Evolutionary conservation across 768 basidiomycete genomes (phyloP).

Genomic region (Antrodiella citrinella): DNA sequence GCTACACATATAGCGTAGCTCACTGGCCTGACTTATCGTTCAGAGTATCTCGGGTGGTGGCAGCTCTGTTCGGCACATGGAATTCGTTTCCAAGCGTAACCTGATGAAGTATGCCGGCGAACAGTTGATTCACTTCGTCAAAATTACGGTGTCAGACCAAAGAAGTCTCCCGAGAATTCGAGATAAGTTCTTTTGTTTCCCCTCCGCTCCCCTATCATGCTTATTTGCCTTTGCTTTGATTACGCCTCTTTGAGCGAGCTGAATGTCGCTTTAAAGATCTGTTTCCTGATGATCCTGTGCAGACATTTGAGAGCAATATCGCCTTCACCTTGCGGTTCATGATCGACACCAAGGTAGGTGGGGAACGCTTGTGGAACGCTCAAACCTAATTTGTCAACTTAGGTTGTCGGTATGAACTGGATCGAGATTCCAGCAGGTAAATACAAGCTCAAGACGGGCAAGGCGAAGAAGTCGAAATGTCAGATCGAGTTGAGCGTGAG

Average conservation of each 20-base stretch:
- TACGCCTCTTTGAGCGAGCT: slow-evolving; percentile 47
- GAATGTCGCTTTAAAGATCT: slow-evolving; percentile 42
- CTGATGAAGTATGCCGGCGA: slow-evolving; percentile 91
- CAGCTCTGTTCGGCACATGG: slow-evolving; percentile 40
- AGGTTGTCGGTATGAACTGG: slow-evolving; percentile 99
- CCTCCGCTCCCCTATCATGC: background rate
- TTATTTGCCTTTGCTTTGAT: slow-evolving; percentile 6
- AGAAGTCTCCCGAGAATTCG: slow-evolving; percentile 78
- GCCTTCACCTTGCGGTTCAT: slow-evolving; percentile 89
- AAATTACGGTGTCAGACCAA: slow-evolving; percentile 68
- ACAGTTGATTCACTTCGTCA: slow-evolving; percentile 72
- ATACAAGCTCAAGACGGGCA: slow-evolving; percentile 55
- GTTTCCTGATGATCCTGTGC: slow-evolving; percentile 35
- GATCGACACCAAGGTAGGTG: slow-evolving; percentile 85
- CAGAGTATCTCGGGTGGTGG: slow-evolving; percentile 27
- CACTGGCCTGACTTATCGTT: no score
- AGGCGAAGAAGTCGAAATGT: slow-evolving; percentile 66
- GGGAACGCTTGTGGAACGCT: background rate
- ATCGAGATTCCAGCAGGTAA: slow-evolving; percentile 83
- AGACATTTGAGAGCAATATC: slow-evolving; percentile 94
- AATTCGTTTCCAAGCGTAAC: slow-evolving; percentile 58
- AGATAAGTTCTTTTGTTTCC: slow-evolving; percentile 59
- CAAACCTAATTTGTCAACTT: background rate
- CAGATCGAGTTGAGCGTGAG: slow-evolving; percentile 81
- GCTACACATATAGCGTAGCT: background rate